Evolutionary conservation across 2,329 filamentous ascomycete species (phyloP).

Genomic region (Drechslera avenae): DNA sequence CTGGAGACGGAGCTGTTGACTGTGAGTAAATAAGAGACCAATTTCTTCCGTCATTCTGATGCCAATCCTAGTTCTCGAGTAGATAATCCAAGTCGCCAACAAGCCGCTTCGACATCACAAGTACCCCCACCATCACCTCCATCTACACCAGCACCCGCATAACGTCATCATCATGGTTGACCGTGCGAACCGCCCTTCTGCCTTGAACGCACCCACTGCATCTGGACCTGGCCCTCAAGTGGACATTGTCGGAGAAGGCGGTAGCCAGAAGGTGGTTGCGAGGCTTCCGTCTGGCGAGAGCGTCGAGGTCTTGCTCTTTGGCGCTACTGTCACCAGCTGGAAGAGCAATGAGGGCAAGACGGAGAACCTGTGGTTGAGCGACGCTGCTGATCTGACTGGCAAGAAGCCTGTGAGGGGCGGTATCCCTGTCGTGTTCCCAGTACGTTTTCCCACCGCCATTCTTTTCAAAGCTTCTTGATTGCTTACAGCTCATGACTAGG

Average conservation of each 20-base stretch:
- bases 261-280: slow-evolving; percentile 75
- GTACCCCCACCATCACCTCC: slow-evolving; percentile 10
- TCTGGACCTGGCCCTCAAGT: slow-evolving; percentile 70
- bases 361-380: slow-evolving; percentile 87
- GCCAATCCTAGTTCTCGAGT: background rate
- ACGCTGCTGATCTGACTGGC: slow-evolving; percentile 80
- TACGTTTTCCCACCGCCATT: slow-evolving; percentile 54
- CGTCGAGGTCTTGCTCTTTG: slow-evolving; percentile 84
- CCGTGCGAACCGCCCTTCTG: slow-evolving; percentile 80
- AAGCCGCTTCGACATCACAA: background rate
- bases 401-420: slow-evolving; percentile 89
- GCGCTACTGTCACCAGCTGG: slow-evolving; percentile 93
- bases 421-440: slow-evolving; percentile 90
- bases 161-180: slow-evolving; percentile 67
- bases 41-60: background rate
- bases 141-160: slow-evolving; percentile 15
- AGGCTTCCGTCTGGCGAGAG: slow-evolving; percentile 84
- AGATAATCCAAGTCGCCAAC: background rate
- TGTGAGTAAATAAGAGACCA: slow-evolving; percentile 7
- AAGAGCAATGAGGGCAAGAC: slow-evolving; percentile 73
- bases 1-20: slow-evolving; percentile 13
- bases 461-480: background rate
- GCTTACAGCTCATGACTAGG: slow-evolving; percentile 55
- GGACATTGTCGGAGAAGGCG: slow-evolving; percentile 74
- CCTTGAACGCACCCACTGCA: slow-evolving; percentile 64